Percentiles rank a stretch among this genome's conserved stretches.
These are phyloP conservation scores for Carex myosuroides DNA, from an alignment of 176 grass and related monocot species.

Conservation along the genomic window DNA sequence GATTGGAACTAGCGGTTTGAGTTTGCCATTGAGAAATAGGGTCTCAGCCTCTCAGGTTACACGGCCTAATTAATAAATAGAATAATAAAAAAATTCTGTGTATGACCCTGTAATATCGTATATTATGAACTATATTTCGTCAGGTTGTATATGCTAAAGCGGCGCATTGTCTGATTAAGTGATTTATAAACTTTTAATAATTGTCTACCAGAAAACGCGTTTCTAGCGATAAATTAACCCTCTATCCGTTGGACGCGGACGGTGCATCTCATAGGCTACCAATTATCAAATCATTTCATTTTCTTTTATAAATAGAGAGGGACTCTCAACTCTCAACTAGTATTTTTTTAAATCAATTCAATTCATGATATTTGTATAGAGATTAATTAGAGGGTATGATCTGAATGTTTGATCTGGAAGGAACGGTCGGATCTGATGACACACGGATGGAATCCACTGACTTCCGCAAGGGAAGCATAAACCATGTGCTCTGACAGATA, in stretches of 20 bases:
- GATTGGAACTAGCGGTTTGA: background rate
- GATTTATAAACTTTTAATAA: background rate
- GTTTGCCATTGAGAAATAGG: background rate
- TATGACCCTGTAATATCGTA: background rate
- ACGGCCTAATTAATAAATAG: background rate
- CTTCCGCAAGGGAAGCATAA: background rate
- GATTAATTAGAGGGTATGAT: background rate
- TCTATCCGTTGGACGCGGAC: background rate
- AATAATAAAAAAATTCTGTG: background rate
- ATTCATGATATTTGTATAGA: too few species aligned
- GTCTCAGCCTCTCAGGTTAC: too few species aligned
- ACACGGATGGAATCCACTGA: background rate
- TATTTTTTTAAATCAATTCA: background rate
- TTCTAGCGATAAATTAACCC: background rate
- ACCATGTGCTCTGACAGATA: background rate
- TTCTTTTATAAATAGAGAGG: background rate
- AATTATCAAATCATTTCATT: background rate
- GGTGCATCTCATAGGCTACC: background rate
- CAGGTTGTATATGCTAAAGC: background rate
- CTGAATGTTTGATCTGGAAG: background rate
- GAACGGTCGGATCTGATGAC: background rate
- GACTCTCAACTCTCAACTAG: background rate
- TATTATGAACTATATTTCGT: background rate
- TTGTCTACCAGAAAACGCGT: constrained; percentile 7
- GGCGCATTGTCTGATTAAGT: background rate